phyloP scores from a whole-genome alignment of 257 asterid genomes.

The Solanum tacnaense region DNA sequence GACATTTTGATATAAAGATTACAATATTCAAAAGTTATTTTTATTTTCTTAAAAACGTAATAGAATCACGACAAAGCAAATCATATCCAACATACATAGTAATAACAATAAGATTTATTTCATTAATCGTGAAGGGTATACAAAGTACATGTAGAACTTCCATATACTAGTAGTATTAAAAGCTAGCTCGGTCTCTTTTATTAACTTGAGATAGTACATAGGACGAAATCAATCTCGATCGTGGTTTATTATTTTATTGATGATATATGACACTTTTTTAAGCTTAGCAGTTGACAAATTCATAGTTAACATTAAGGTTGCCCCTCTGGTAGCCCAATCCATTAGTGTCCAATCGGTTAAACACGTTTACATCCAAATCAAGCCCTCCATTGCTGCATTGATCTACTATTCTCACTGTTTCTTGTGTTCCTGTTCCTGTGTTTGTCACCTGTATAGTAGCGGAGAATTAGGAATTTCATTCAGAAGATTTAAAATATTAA shows the following conservation, averaged over 20 bases:
- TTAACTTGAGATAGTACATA: not conserved
- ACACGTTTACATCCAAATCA: slow-evolving; percentile 18
- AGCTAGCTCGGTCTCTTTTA: not conserved
- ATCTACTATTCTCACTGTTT: slow-evolving; percentile 23
- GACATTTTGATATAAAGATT: too few species aligned
- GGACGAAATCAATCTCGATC: not conserved
- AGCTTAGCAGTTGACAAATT: slow-evolving; percentile 8
- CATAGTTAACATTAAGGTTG: slow-evolving; percentile 18
- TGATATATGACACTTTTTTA: not conserved
- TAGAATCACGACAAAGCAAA: not conserved
- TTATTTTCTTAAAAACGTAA: too few species aligned
- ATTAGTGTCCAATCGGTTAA: slow-evolving; percentile 10
- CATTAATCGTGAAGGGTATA: not conserved
- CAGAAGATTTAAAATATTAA: too few species aligned
- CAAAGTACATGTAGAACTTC: not conserved
- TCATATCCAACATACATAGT: not conserved
- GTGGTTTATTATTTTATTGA: not conserved
- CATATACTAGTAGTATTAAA: not conserved
- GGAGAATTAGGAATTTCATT: too few species aligned
- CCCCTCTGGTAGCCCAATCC: slow-evolving; percentile 14
- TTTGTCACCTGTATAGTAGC: slow-evolving; percentile 14
- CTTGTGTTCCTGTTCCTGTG: slow-evolving; percentile 13
- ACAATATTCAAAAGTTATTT: too few species aligned
- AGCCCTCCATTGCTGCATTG: slow-evolving; percentile 26
- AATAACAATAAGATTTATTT: not conserved